Base-by-base conservation (phyloP, 106 monocot genomes). In the Dioscorea dumetorum region DNA sequence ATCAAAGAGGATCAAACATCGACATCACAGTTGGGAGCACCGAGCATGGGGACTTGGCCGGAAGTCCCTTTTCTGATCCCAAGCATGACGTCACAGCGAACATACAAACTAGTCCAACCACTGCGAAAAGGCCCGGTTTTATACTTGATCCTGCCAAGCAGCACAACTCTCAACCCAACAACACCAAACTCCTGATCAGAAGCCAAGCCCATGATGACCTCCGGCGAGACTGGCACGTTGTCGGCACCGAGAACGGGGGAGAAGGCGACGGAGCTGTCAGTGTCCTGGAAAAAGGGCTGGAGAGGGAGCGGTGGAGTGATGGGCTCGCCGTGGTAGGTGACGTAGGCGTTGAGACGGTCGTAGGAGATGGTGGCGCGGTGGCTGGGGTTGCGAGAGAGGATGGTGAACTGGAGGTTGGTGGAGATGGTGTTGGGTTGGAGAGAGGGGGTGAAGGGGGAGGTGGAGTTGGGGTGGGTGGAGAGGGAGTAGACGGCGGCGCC, bases 111-210 rank as follows among this genome's bases (percentile, higher is more conserved):
- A 57, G 64, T 41, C 92, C 92, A 93, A 22, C 61, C 71, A 48
- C 74, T 83, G 72, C 67, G 33, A 57, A 93, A 85, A 10, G 85
- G 83, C 32, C 85, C 88, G 0, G 70, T 56, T 67, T 70, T 76
- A 74, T 85, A 93, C 85, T 69, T 83, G 31, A 85, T n/a, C 64
- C 78, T 58, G 14, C 88, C 92, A 73, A 83, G 21, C 57, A 93
- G 22, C 57, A 88, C 92, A 20, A 93, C 58, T 74, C 78, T 41
- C 24, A 88, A 68, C 12, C 62, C 49, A 59, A 88, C 74, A 63
- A 78, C 65, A 34, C 92, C 85, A 33, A 68, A 82, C 35, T 50
- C 63, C 70, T 67, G 48, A 28, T 92, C 91, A 18, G 58, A 56
- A 28, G 22, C 33, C 77, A 91, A 67, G 49, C 78, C 87, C 19